Conservation (phyloP, 371 early-diverging fungal species). For the Fennellomyces sp. region DNA sequence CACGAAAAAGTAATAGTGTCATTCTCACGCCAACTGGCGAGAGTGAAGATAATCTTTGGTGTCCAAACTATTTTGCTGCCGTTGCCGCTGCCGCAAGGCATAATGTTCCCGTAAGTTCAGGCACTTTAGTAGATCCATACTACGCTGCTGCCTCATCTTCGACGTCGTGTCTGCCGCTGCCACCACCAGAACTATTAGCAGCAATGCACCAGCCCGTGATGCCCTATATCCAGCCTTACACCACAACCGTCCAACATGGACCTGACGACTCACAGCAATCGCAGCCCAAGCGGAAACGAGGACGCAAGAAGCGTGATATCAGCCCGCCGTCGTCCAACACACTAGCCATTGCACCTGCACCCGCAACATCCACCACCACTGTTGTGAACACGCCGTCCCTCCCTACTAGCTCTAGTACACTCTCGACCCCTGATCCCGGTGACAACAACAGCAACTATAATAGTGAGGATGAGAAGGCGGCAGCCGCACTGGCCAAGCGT, state of each 20-base stretch:
- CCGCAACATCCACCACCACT: conserved; percentile 15
- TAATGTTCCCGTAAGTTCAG: neutral
- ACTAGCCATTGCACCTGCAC: conserved; percentile 30
- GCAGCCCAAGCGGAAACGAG: conserved; percentile 45
- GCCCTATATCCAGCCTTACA: neutral
- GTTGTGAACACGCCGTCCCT: conserved; percentile 6
- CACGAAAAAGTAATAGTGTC: neutral
- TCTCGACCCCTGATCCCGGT: conserved; percentile 16
- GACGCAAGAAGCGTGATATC: conserved; percentile 44
- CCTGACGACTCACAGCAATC: conserved; percentile 25
- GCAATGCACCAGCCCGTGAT: neutral
- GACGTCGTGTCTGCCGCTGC: neutral
- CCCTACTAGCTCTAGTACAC: neutral
- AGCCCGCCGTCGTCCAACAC: neutral
- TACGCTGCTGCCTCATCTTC: neutral
- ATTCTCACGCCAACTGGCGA: neutral
- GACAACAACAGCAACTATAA: conserved; percentile 8
- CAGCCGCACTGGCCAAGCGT: conserved; percentile 62
- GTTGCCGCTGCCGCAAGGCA: neutral
- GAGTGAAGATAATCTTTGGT: neutral
- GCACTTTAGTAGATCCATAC: neutral
- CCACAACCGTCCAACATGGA: neutral
- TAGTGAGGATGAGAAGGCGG: conserved; percentile 2
- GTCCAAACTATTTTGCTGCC: neutral
- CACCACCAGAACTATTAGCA: neutral